phyloP scores from a whole-genome alignment of 495 filamentous ascomycete species.

The Hypoxylon fragiforme region DNA sequence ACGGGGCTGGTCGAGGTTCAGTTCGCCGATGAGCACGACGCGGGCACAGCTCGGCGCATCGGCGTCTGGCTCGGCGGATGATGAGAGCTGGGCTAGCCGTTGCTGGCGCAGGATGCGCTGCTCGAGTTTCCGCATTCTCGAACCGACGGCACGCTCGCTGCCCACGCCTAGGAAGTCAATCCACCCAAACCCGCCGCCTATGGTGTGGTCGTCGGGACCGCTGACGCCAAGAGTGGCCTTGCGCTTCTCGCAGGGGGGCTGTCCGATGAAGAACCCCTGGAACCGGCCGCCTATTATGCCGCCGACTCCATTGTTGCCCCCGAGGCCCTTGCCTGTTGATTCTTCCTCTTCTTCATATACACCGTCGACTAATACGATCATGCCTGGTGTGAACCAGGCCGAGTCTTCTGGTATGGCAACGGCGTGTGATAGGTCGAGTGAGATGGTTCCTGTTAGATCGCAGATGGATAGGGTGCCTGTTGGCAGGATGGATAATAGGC shows the following conservation, averaged over 20 bases:
- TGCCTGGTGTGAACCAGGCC: constrained; percentile 88
- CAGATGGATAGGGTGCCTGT: constrained; percentile 80
- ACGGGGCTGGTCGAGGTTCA: constrained; percentile 80
- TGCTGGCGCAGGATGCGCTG: constrained; percentile 45
- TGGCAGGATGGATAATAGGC: constrained; percentile 77
- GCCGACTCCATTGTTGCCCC: constrained; percentile 77
- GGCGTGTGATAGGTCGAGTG: constrained; percentile 79
- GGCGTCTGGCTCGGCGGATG: constrained; percentile 13
- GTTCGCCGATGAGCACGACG: constrained; percentile 75
- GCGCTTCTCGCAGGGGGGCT: constrained; percentile 86
- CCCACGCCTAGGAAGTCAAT: constrained; percentile 93
- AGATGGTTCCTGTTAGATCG: constrained; percentile 85
- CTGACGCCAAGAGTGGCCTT: constrained; percentile 74
- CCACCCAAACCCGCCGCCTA: constrained; percentile 89
- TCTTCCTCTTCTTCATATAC: constrained; percentile 90
- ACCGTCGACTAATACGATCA: constrained; percentile 93
- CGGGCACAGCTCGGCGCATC: constrained; percentile 48
- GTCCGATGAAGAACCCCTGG: constrained; percentile 83
- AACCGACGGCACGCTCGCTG: constrained; percentile 81
- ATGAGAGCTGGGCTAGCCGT: not conserved
- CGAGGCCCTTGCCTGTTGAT: constrained; percentile 64
- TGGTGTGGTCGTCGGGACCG: constrained; percentile 59
- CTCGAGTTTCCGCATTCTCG: constrained; percentile 79
- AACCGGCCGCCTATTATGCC: constrained; percentile 88
- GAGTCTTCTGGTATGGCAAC: constrained; percentile 80